Evolutionary conservation across 176 grass and related monocot species (phyloP), one percentile per base, ranked within the genome.

Genomic region (Rhynchospora pubera): DNA sequence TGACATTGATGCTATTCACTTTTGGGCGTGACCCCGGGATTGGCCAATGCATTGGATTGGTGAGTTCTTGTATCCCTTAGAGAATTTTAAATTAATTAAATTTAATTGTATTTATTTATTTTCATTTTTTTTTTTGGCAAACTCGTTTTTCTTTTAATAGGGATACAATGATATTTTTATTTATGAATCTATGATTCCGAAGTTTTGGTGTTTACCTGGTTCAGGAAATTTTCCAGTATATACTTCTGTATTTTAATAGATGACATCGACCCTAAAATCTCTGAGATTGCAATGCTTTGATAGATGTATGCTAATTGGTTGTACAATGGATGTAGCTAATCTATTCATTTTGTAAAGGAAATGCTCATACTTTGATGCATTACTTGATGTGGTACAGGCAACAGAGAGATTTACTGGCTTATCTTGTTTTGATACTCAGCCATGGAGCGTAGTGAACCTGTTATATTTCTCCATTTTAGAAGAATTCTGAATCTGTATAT

Each of bases 21-120:
- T 97, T 91, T 48, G 91, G 94, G 73, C 89, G 94, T 89, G 94
- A 97, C 91, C 94, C 94, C 65, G 94, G 94, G 75, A 97, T 97
- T 57, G 94, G 94, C 45, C 94, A 97, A 84, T 97, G 94, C 89
- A 91, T 97, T 78, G 94, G 94, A 83, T 63, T 91, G 69, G 94
- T 97, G 91, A 88, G 87, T 90, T 77, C 62, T 79, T 57, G 50
- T 48, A 77, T 77, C 12, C 45, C 28, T 16, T 45, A 39, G 5
- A 52, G 45, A 26, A 22, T 7, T 14, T 53, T 26, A 16, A 75
- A 39, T 43, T 68, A 1, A 14, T 2, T 7, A 43, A 76, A 16
- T 28, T 76, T 15, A 76, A 30, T 14, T 5, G 1, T 47, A 5
- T 22, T 51, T 24, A 39, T 39, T 39, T 39, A 39, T 39, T 39